phyloP scores from a whole-genome alignment of 371 early-diverging fungal species.

The Furculomyces boomerangus region DNA sequence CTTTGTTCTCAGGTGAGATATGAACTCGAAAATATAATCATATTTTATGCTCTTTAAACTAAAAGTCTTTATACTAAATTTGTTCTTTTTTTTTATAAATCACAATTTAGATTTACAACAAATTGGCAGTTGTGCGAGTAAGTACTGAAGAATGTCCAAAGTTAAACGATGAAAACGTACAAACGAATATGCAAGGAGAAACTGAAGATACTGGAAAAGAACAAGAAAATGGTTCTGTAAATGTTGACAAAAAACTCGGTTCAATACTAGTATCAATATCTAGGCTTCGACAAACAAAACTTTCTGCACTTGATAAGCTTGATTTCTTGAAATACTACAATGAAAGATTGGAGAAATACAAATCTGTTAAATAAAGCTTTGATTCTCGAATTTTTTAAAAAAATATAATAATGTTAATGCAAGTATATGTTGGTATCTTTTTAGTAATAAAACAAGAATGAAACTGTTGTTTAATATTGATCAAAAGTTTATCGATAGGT shows the following conservation, averaged over 20 bases:
- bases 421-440: too few species aligned
- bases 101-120: slow-evolving; percentile 33
- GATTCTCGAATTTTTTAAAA: too few species aligned
- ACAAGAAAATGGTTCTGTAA: slow-evolving; percentile 24
- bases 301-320: slow-evolving; percentile 52
- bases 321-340: slow-evolving; percentile 62
- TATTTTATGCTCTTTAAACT: too few species aligned
- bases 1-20: slow-evolving; percentile 37
- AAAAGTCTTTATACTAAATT: slow-evolving; percentile 32
- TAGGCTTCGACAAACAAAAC: slow-evolving; percentile 51
- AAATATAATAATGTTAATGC: too few species aligned
- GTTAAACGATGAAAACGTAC: not conserved
- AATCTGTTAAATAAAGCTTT: slow-evolving; percentile 1
- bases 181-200: slow-evolving; percentile 10
- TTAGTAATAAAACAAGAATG: too few species aligned
- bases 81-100: slow-evolving; percentile 39
- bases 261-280: slow-evolving; percentile 40
- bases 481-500: too few species aligned
- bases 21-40: too few species aligned
- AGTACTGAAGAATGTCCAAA: slow-evolving; percentile 30
- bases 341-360: slow-evolving; percentile 28
- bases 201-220: slow-evolving; percentile 8
- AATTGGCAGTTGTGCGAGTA: slow-evolving; percentile 32
- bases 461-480: too few species aligned
- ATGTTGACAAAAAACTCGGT: slow-evolving; percentile 36